phyloP scores from a whole-genome alignment of 2,329 filamentous ascomycete genomes.

The Trichoderma arundinaceum region DNA sequence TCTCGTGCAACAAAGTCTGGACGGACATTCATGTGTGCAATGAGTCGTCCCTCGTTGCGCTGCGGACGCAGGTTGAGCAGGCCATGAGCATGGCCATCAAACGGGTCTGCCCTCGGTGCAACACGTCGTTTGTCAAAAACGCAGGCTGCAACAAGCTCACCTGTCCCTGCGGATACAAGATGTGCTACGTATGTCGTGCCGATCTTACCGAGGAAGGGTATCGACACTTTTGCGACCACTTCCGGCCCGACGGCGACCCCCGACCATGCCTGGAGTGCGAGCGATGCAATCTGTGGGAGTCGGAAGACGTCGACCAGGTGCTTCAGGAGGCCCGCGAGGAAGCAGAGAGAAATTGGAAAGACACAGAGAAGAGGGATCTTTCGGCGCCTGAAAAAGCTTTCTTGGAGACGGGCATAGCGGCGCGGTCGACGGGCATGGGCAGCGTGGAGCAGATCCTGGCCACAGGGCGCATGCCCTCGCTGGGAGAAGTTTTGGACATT shows the following conservation, averaged over 20 bases:
- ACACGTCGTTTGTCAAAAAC: conserved; percentile 89
- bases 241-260: conserved; percentile 77
- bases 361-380: conserved; percentile 65
- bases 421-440: conserved; percentile 35
- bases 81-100: conserved; percentile 95
- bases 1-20: conserved; percentile 83
- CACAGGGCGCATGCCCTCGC: conserved; percentile 45
- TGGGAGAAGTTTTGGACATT: conserved; percentile 54
- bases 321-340: conserved; percentile 71
- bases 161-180: conserved; percentile 93
- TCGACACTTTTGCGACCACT: conserved; percentile 94
- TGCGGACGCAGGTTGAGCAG: conserved; percentile 88
- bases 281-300: conserved; percentile 78
- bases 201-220: conserved; percentile 79
- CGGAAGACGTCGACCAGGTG: conserved; percentile 73
- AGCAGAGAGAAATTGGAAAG: conserved; percentile 74
- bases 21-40: conserved; percentile 88
- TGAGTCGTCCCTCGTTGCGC: conserved; percentile 78
- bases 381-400: conserved; percentile 61
- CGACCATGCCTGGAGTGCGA: conserved; percentile 78
- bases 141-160: conserved; percentile 96
- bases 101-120: conserved; percentile 89
- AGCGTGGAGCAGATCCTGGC: conserved; percentile 45
- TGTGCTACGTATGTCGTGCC: conserved; percentile 96
- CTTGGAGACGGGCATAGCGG: conserved; percentile 59